Conservation (phyloP, 331 rosid genomes). For the Rosa hybrid region DNA sequence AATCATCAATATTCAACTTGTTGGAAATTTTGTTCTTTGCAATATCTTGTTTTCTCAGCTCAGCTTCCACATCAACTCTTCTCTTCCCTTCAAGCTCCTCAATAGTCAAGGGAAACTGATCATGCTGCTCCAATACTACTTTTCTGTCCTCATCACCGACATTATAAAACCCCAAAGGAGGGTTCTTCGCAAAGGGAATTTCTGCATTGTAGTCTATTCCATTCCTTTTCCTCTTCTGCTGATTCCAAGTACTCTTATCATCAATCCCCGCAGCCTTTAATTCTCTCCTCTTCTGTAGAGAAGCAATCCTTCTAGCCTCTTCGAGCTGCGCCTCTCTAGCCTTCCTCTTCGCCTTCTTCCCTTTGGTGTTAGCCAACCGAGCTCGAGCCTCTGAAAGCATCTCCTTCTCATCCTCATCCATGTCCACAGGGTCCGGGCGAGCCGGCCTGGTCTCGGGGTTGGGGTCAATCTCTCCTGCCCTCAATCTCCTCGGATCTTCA, state of each 20-base stretch:
- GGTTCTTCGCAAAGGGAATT: conserved; percentile 88
- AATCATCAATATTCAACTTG: conserved; percentile 44
- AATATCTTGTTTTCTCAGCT: conserved; percentile 75
- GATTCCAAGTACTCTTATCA: conserved; percentile 34
- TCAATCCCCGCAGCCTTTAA: conserved; percentile 95
- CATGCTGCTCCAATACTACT: conserved; percentile 47
- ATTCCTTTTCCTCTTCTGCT: conserved; percentile 76
- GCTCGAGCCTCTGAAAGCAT: conserved; percentile 98
- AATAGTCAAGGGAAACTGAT: conserved; percentile 71
- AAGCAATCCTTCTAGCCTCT: conserved; percentile 94
- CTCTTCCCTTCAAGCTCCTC: conserved; percentile 93
- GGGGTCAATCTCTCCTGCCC: conserved; percentile 95
- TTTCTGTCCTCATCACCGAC: conserved; percentile 68
- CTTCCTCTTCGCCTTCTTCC: conserved; percentile 91
- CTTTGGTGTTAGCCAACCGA: conserved; percentile 86
- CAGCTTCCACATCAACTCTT: conserved; percentile 74
- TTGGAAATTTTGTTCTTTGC: conserved; percentile 91
- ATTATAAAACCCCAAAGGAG: conserved; percentile 91
- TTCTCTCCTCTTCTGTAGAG: conserved; percentile 87
- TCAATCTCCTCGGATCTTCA: conserved; percentile 84
- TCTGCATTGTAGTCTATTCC: conserved; percentile 83
- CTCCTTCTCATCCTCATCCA: conserved; percentile 99
- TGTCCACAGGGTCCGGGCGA: conserved; percentile 90
- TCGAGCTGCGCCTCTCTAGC: conserved; percentile 92
- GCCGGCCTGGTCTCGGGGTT: conserved; percentile 92